Evolutionary conservation across 2,329 filamentous ascomycete species (phyloP).

Genomic region (Metarhizium brunneum): DNA sequence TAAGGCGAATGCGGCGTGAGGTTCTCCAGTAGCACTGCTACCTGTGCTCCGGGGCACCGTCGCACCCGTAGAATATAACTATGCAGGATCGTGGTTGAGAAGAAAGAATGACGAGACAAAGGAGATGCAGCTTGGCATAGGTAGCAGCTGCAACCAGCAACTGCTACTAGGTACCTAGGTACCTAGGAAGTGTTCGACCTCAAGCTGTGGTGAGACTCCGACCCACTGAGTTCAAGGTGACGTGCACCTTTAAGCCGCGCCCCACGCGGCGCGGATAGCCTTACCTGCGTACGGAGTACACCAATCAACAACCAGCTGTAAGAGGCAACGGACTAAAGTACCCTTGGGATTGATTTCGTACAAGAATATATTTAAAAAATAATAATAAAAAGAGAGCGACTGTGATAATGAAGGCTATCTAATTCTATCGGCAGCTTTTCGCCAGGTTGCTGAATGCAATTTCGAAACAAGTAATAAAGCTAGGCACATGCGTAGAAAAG

Average conservation of each 20-base stretch:
- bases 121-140: background rate
- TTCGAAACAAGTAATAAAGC: background rate
- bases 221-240: background rate
- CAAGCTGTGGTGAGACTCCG: background rate
- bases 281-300: background rate
- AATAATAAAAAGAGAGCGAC: background rate
- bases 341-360: too few relatives aligned
- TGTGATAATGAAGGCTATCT: background rate
- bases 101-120: background rate
- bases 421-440: background rate
- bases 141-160: too few relatives aligned
- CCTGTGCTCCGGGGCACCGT: background rate
- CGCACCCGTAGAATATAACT: background rate
- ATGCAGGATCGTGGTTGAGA: background rate
- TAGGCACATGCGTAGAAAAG: background rate
- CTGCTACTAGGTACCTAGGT: too few relatives aligned
- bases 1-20: background rate
- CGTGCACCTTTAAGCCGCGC: background rate
- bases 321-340: too few relatives aligned
- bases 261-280: too few relatives aligned
- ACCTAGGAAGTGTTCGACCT: background rate
- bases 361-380: background rate
- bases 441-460: background rate
- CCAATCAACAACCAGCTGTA: background rate
- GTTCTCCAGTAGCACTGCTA: slow-evolving; percentile 2